These are phyloP conservation scores for Drosera spatulata DNA, from an alignment of 179 eudicot genomes.

Conservation along the genomic window DNA sequence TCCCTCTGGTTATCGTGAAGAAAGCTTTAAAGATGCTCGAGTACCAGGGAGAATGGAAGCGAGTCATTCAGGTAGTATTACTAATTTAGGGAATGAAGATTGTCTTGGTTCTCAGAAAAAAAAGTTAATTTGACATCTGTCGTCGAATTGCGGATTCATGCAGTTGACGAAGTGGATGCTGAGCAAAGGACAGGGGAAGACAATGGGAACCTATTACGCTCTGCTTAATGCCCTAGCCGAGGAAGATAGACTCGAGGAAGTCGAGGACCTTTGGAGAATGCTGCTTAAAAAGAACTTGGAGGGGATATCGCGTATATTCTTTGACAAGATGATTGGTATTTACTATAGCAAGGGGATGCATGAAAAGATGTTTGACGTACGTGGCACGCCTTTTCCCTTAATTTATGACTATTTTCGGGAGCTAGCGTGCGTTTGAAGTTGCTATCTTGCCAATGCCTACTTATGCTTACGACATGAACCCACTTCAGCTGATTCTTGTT, in stretches of 20 bases:
- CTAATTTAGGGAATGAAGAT: not conserved
- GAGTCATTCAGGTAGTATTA: slow-evolving; percentile 72
- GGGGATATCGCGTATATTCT: slow-evolving; percentile 85
- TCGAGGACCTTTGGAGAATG: slow-evolving; percentile 76
- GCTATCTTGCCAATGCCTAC: not conserved
- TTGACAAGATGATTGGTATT: slow-evolving; percentile 63
- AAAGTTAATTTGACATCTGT: not conserved
- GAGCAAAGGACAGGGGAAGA: slow-evolving; percentile 96
- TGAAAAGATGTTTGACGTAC: slow-evolving; percentile 88
- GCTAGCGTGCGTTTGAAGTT: not conserved
- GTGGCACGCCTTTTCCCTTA: not conserved
- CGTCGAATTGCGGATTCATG: slow-evolving; percentile 1
- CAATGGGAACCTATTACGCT: slow-evolving; percentile 80
- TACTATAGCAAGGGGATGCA: slow-evolving; percentile 63
- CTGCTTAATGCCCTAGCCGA: slow-evolving; percentile 77
- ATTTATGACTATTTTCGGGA: not conserved
- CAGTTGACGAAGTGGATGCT: slow-evolving; percentile 97
- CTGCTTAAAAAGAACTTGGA: slow-evolving; percentile 66
- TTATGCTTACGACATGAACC: not conserved
- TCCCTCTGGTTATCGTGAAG: slow-evolving; percentile 83
- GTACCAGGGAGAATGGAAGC: slow-evolving; percentile 70
- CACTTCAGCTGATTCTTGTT: not conserved
- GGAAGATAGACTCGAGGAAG: slow-evolving; percentile 88
- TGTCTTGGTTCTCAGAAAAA: not conserved
- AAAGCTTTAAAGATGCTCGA: slow-evolving; percentile 78